Percentiles rank a stretch among this genome's conserved stretches.
Conservation (phyloP, 2,329 filamentous ascomycete species). For the Aspergillus ruber region DNA sequence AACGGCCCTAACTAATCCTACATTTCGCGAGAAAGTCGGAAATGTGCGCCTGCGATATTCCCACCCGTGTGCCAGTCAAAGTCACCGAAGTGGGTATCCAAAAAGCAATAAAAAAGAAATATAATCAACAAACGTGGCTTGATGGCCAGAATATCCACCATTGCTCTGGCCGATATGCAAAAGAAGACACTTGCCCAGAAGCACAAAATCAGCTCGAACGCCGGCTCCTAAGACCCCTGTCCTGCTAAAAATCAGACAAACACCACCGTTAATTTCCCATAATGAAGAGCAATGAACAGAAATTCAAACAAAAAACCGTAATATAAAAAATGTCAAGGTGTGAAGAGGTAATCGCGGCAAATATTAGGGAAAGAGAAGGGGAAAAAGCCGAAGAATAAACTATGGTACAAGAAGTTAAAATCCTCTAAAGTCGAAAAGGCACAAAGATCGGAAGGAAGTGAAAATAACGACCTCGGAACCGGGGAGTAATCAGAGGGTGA, state of each 20-base stretch:
- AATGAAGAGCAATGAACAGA: slow-evolving; percentile 6
- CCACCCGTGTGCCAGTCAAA: slow-evolving; percentile 15
- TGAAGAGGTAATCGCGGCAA: slow-evolving; percentile 7
- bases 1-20: slow-evolving; percentile 26
- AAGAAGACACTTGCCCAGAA: slow-evolving; percentile 12
- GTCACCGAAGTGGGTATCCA: slow-evolving; percentile 25
- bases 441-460: slow-evolving; percentile 6
- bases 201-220: slow-evolving; percentile 21
- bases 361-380: slow-evolving; percentile 11
- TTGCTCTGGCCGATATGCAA: slow-evolving; percentile 16
- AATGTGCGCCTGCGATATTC: slow-evolving; percentile 9
- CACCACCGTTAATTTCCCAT: slow-evolving; percentile 31
- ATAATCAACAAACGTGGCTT: not conserved
- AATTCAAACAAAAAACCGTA: slow-evolving; percentile 5
- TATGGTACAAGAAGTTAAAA: slow-evolving; percentile 28
- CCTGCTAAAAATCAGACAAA: slow-evolving; percentile 28
- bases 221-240: slow-evolving; percentile 22
- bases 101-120: slow-evolving; percentile 11
- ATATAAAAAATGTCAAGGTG: slow-evolving; percentile 13
- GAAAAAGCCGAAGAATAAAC: slow-evolving; percentile 15
- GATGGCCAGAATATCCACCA: slow-evolving; percentile 12
- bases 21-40: slow-evolving; percentile 16
- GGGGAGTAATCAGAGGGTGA: slow-evolving; percentile 35
- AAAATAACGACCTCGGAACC: slow-evolving; percentile 2
- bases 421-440: not conserved